Evolutionary conservation across 768 basidiomycete species (phyloP).

Genomic region (Termitomyces sp.): DNA sequence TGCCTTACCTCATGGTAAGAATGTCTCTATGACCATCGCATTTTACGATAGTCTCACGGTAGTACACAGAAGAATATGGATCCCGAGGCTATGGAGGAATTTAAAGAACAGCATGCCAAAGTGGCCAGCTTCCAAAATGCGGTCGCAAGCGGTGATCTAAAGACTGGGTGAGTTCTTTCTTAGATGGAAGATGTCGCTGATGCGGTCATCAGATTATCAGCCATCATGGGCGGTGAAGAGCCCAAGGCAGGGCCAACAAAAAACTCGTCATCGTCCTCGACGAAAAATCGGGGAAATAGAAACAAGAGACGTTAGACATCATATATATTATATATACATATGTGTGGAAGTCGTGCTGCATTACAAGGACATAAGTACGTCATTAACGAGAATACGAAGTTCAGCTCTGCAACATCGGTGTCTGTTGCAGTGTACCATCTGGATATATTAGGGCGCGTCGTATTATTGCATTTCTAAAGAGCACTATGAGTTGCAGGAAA

Average conservation of each 20-base stretch:
- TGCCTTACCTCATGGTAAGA: slow-evolving; percentile 73
- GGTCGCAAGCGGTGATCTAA: slow-evolving; percentile 53
- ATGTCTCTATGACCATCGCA: neutral
- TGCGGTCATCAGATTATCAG: slow-evolving; percentile 33
- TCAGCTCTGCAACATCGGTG: neutral
- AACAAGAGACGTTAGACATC: slow-evolving; percentile 28
- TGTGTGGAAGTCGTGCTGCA: neutral
- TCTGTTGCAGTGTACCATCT: slow-evolving; percentile 5
- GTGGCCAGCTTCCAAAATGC: slow-evolving; percentile 51
- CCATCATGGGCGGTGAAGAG: slow-evolving; percentile 26
- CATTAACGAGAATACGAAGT: slow-evolving; percentile 3
- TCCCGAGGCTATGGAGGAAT: slow-evolving; percentile 59
- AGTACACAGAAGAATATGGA: slow-evolving; percentile 65
- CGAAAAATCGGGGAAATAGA: slow-evolving; percentile 25
- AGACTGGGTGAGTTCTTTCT: slow-evolving; percentile 39
- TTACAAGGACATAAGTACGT: neutral
- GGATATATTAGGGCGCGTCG: slow-evolving; percentile 56
- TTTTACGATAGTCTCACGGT: slow-evolving; percentile 8
- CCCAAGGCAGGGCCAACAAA: slow-evolving; percentile 1
- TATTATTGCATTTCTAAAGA: slow-evolving; percentile 40
- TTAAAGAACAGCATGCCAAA: slow-evolving; percentile 57
- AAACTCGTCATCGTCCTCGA: neutral
- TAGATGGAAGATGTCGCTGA: neutral
- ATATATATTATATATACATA: neutral
- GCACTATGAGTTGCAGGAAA: neutral